A percentile compares a stretch with the other conserved stretches of the same genome.
These are phyloP conservation scores for Halenospora varia DNA, from an alignment of 495 filamentous ascomycete species.

Conservation along the genomic window DNA sequence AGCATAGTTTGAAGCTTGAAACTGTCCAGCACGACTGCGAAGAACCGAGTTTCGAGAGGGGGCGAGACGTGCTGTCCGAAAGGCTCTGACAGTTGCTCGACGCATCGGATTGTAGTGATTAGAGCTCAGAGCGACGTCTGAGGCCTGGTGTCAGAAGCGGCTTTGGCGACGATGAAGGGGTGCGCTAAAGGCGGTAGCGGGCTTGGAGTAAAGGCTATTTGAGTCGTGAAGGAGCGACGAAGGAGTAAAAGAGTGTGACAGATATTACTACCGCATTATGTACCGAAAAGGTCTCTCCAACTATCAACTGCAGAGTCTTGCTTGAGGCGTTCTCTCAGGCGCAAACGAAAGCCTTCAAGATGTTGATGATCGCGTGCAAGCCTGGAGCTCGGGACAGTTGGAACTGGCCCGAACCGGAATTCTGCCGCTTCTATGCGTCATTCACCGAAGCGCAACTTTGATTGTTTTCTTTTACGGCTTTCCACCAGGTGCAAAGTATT, in stretches of 20 bases:
- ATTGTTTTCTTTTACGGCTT: not conserved
- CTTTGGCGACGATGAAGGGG: not conserved
- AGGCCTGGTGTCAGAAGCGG: not conserved
- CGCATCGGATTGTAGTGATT: conserved; percentile 46
- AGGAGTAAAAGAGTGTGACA: not conserved
- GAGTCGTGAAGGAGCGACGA: not conserved
- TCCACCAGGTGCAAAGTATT: not conserved
- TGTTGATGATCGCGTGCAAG: not conserved
- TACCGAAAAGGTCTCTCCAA: not conserved
- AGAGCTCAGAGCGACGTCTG: conserved; percentile 12
- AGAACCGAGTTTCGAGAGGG: conserved; percentile 48
- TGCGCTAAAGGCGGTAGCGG: conserved; percentile 1
- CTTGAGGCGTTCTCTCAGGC: not conserved
- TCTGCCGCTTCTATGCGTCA: conserved; percentile 21
- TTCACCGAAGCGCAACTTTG: conserved; percentile 10
- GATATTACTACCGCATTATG: not conserved
- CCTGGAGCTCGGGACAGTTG: too few relatives aligned
- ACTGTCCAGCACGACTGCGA: conserved; percentile 27
- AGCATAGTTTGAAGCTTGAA: conserved; percentile 40
- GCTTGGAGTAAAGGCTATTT: not conserved
- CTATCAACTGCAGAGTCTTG: not conserved
- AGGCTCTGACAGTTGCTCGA: conserved; percentile 57
- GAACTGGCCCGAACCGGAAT: conserved; percentile 5
- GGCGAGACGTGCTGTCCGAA: conserved; percentile 57
- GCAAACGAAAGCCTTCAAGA: not conserved